Evolutionary conservation across 2,329 filamentous ascomycete genomes (phyloP), one percentile per base, ranked within the genome.

Genomic region (Clonostachys chloroleuca): DNA sequence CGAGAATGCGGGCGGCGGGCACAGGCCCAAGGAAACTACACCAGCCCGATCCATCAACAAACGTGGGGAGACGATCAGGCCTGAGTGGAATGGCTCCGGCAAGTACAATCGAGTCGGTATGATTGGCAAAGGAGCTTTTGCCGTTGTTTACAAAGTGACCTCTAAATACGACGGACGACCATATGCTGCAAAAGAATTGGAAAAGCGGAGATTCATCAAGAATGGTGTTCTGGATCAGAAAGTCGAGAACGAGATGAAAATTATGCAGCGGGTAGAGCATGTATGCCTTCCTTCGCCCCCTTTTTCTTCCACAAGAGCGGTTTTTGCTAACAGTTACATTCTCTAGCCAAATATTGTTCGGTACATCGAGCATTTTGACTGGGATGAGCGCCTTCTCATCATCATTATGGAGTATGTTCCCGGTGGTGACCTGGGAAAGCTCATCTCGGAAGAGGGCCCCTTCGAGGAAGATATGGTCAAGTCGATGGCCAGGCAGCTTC

Each of bases 331-430:
- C 20, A 12, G 30, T 30, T 30, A 10, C 9, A 18, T 30, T 30
- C 4, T 18, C 3, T 48, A 90, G 86, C 80, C 83, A 3, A 92
- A 97, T 57, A 92, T 99, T 56, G 92, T 99, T 40, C 82, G 88
- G 53, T 99, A 94, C 60, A 82, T 95, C 47, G 91, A 96, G 57
- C 89, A 94, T 59, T 80, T 94, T 54, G 91, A 96, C 54, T 85
- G 88, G 72, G 81, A 84, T 41, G 77, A 88, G 37, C 75, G 91
- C 61, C 77, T 96, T 5, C 92, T 96, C 62, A 96, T 99, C 64
- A 92, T 97, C 62, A 87, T 96, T 64, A 99, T 99, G 94, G 94
- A 99, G 60, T 96, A 81, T 56, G 82, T 97, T 13, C 80, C 83
- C 7, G 79, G 81, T 33, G 94, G 94, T 41, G 92, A 99, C 62